Conservation (phyloP, 176 grass and related monocot species). For the Panicum miliaceum region DNA sequence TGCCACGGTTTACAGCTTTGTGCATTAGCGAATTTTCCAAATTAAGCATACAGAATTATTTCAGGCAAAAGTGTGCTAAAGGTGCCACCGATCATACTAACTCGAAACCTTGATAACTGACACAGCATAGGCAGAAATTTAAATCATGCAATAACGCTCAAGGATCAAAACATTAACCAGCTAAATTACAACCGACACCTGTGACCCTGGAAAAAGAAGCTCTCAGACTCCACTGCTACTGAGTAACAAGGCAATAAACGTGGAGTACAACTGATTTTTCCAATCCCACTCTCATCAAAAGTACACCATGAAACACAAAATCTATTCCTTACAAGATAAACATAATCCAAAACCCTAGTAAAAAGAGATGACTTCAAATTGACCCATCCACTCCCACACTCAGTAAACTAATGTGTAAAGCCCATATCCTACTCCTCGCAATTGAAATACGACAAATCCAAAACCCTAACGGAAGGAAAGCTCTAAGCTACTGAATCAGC, state of each 20-base stretch:
- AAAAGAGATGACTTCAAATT: background rate
- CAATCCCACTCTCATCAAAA: background rate
- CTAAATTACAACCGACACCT: background rate
- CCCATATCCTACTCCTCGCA: background rate
- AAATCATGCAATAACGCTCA: background rate
- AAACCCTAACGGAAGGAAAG: slow-evolving; percentile 26
- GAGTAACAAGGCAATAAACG: background rate
- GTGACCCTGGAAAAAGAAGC: background rate
- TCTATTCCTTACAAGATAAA: background rate
- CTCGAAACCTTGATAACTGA: background rate
- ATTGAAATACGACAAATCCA: background rate
- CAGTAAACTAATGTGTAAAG: background rate
- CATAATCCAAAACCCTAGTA: background rate
- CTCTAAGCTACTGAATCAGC: slow-evolving; percentile 18
- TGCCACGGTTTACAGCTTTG: background rate
- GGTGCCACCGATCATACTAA: background rate
- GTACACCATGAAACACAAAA: background rate
- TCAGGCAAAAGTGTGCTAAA: background rate
- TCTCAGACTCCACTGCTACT: background rate
- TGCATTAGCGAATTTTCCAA: background rate
- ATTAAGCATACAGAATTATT: slow-evolving; percentile 10
- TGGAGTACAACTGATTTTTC: background rate
- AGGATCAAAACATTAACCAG: slow-evolving; percentile 3
- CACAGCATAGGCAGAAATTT: background rate
- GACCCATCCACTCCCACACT: background rate